Percentiles rank a stretch among this genome's conserved stretches.
Conservation (phyloP, 768 basidiomycete genomes). For the Agrocybe pediades region DNA sequence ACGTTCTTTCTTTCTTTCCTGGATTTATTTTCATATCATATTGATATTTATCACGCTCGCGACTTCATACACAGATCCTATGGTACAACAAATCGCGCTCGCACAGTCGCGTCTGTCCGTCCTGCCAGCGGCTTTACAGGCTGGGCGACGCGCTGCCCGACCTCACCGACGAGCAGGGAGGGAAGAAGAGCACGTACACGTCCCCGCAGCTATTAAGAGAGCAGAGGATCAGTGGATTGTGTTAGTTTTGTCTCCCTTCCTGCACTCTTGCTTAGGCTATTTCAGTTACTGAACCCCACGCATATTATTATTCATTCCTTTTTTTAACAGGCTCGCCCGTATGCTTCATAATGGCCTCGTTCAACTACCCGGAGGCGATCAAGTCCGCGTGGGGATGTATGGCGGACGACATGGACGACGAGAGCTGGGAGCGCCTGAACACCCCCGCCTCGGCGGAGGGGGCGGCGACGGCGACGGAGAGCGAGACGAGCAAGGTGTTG, state of each 20-base stretch:
- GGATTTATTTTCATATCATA: background rate
- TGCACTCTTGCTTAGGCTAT: background rate
- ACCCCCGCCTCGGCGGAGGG: too few species aligned
- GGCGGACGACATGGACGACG: slow-evolving; percentile 69
- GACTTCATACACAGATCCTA: slow-evolving; percentile 53
- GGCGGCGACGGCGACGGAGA: slow-evolving; percentile 36
- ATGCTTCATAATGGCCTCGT: slow-evolving; percentile 75
- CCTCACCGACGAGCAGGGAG: slow-evolving; percentile 31
- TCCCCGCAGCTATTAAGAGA: slow-evolving; percentile 40
- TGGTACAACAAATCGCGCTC: slow-evolving; percentile 87
- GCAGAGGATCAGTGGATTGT: slow-evolving; percentile 76
- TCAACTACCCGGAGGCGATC: slow-evolving; percentile 63
- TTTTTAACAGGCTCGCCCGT: slow-evolving; percentile 63
- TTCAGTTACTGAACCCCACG: too few species aligned
- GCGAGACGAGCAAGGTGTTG: slow-evolving; percentile 39
- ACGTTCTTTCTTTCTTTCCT: slow-evolving; percentile 30
- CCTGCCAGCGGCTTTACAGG: slow-evolving; percentile 72
- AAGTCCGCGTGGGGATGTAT: slow-evolving; percentile 69
- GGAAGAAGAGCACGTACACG: slow-evolving; percentile 9
- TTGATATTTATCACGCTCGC: too few species aligned
- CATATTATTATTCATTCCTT: background rate
- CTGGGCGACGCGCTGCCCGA: slow-evolving; percentile 67
- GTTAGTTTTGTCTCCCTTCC: too few species aligned
- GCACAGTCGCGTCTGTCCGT: slow-evolving; percentile 72
- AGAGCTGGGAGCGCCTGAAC: slow-evolving; percentile 65